phyloP scores from a whole-genome alignment of 345 rosid genomes.

The Anacardium occidentale region DNA sequence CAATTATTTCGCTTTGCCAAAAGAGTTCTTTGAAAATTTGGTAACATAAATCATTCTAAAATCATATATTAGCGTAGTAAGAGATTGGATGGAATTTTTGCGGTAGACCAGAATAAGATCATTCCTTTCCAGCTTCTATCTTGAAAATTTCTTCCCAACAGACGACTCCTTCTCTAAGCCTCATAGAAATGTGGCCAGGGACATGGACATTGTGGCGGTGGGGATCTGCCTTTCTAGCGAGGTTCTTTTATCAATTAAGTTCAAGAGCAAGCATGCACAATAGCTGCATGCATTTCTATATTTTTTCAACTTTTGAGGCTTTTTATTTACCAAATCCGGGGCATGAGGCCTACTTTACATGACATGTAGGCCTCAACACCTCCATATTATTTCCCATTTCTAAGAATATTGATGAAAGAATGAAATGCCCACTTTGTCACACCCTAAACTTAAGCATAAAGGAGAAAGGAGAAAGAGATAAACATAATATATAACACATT shows the following conservation, averaged over 20 bases:
- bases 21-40: too few relatives aligned
- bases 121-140: too few relatives aligned
- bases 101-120: too few relatives aligned
- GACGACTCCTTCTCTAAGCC: too few relatives aligned
- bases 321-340: not conserved
- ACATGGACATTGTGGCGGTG: not conserved
- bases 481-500: too few relatives aligned
- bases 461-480: too few relatives aligned
- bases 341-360: constrained; percentile 2
- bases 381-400: not conserved
- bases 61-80: too few relatives aligned
- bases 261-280: not conserved
- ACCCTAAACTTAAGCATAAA: not conserved
- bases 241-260: not conserved
- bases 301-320: not conserved
- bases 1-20: too few relatives aligned
- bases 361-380: constrained; percentile 2
- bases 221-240: not conserved
- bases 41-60: not conserved
- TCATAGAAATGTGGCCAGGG: not conserved
- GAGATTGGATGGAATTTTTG: too few relatives aligned
- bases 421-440: not conserved
- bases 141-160: too few relatives aligned
- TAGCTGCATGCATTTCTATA: too few relatives aligned
- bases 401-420: not conserved